These are phyloP conservation scores for Millerozyma miso DNA, from an alignment of 805 yeast species.

Conservation along the genomic window DNA sequence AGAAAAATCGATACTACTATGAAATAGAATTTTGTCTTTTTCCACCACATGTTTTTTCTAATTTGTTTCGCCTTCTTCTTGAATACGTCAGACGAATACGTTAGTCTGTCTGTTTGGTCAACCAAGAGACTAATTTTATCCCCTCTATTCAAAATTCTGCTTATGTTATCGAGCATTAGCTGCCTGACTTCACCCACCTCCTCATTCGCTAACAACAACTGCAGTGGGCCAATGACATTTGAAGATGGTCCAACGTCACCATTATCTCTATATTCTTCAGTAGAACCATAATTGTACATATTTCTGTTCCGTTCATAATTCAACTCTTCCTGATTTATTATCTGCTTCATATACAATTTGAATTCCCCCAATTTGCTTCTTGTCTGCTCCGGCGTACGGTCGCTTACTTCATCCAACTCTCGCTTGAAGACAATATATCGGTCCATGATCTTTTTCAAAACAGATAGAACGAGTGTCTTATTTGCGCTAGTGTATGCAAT, in stretches of 20 bases:
- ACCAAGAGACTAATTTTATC: conserved; percentile 70
- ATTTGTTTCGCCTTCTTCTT: conserved; percentile 63
- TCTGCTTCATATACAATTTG: conserved; percentile 52
- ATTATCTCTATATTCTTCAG: conserved; percentile 6
- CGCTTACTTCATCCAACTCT: conserved; percentile 15
- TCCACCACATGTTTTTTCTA: conserved; percentile 68
- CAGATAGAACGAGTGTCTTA: conserved; percentile 42
- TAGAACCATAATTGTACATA: conserved; percentile 32
- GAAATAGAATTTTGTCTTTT: conserved; percentile 44
- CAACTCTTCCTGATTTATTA: conserved; percentile 50
- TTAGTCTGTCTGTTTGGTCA: conserved; percentile 73
- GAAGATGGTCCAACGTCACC: conserved; percentile 8
- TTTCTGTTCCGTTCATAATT: conserved; percentile 34
- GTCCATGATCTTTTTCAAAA: conserved; percentile 47
- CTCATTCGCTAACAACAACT: conserved; percentile 38
- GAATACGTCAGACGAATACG: conserved; percentile 62
- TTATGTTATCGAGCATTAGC: conserved; percentile 70
- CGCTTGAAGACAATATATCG: conserved; percentile 43
- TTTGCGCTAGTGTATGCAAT: conserved; percentile 43
- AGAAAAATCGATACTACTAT: conserved; percentile 15
- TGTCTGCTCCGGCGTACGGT: conserved; percentile 7
- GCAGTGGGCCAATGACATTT: conserved; percentile 29
- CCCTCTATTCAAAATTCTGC: conserved; percentile 68
- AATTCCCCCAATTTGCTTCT: conserved; percentile 43
- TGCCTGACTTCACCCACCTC: conserved; percentile 64